A percentile compares a stretch with the other conserved stretches of the same genome.
Evolutionary conservation across 2,329 filamentous ascomycete genomes (phyloP).

Genomic region (Phialophora expanda): DNA sequence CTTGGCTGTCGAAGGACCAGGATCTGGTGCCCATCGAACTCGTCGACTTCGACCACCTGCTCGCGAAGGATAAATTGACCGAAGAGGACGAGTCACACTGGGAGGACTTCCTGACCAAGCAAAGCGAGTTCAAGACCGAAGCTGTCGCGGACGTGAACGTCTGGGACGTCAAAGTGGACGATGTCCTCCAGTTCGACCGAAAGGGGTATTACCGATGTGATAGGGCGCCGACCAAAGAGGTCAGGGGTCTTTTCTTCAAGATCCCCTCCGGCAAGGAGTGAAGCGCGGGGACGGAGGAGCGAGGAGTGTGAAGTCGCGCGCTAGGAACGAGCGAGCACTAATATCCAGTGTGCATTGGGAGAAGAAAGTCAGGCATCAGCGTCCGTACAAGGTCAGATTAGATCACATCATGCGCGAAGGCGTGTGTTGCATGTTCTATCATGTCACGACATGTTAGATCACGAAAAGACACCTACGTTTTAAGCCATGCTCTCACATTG

Average conservation of each 20-base stretch:
- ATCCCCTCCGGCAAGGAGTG: conserved; percentile 40
- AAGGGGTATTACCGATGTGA: conserved; percentile 87
- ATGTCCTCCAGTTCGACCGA: conserved; percentile 87
- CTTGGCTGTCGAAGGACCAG: conserved; percentile 79
- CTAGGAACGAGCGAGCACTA: too few species aligned
- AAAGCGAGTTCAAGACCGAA: conserved; percentile 71
- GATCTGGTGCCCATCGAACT: conserved; percentile 78
- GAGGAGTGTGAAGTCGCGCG: too few species aligned
- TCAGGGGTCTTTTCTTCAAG: conserved; percentile 39
- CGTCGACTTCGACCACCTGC: conserved; percentile 92
- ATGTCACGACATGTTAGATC: too few species aligned
- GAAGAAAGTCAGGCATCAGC: too few species aligned
- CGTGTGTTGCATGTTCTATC: too few species aligned
- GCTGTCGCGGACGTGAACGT: conserved; percentile 79
- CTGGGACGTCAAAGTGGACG: conserved; percentile 73
- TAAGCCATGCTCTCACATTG: too few species aligned
- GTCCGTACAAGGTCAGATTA: too few species aligned
- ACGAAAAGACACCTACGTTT: too few species aligned
- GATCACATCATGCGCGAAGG: too few species aligned
- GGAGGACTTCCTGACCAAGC: conserved; percentile 75
- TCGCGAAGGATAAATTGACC: conserved; percentile 92
- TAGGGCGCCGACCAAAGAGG: conserved; percentile 42
- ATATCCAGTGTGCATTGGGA: too few species aligned
- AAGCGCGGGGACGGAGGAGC: neutral
- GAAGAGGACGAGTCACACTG: conserved; percentile 71